Conservation (phyloP, 1,139 yeast species). For the Taphrina populina region DNA sequence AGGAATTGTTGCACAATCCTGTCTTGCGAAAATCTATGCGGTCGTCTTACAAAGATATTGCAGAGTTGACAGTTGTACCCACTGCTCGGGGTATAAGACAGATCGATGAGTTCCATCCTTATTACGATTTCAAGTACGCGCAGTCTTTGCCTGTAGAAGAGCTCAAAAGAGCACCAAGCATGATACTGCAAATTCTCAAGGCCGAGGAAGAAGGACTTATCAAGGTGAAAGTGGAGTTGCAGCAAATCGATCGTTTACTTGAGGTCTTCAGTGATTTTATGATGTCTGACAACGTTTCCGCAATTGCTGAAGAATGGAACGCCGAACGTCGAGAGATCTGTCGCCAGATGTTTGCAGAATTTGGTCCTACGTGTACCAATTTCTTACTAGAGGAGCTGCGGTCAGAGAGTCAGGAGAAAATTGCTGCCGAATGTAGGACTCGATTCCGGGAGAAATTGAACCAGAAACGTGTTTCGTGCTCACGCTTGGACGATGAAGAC, state of each 20-base stretch:
- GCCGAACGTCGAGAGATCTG: slow-evolving; percentile 67
- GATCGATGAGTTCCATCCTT: slow-evolving; percentile 78
- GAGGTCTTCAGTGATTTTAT: slow-evolving; percentile 58
- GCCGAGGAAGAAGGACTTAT: slow-evolving; percentile 73
- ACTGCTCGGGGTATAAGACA: slow-evolving; percentile 85
- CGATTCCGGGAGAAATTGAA: slow-evolving; percentile 69
- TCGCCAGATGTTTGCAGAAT: slow-evolving; percentile 63
- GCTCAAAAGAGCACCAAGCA: slow-evolving; percentile 70
- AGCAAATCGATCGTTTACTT: slow-evolving; percentile 44
- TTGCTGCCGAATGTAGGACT: slow-evolving; percentile 69
- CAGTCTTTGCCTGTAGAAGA: slow-evolving; percentile 74
- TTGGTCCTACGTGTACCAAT: slow-evolving; percentile 65
- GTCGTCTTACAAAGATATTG: slow-evolving; percentile 60
- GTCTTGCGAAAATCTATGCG: slow-evolving; percentile 75
- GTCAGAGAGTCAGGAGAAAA: slow-evolving; percentile 68
- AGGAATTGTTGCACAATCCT: slow-evolving; percentile 79
- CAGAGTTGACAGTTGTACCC: slow-evolving; percentile 68
- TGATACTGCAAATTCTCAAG: slow-evolving; percentile 81
- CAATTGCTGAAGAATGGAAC: slow-evolving; percentile 79
- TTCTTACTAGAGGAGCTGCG: slow-evolving; percentile 83
- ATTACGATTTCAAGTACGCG: slow-evolving; percentile 88
- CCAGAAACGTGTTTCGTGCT: slow-evolving; percentile 56
- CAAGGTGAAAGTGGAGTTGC: slow-evolving; percentile 50
- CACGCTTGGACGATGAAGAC: slow-evolving; percentile 45
- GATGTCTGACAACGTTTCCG: slow-evolving; percentile 78